These are phyloP conservation scores for Gleditsia sinensis DNA, from an alignment of 306 rosid species.

Conservation along the genomic window DNA sequence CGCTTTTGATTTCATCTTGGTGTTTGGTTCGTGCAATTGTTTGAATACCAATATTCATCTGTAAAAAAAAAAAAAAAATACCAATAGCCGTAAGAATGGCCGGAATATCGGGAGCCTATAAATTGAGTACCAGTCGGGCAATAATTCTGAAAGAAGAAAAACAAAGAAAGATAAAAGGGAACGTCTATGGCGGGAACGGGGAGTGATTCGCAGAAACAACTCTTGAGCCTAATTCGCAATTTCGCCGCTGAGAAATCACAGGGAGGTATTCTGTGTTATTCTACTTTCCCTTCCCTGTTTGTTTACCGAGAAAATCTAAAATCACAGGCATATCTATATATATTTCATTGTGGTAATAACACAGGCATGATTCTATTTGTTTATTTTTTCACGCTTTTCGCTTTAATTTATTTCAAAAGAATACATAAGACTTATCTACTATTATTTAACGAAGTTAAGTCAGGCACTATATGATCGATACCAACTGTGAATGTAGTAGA, in stretches of 20 bases:
- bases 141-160: not conserved
- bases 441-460: not conserved
- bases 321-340: too few species aligned
- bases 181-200: constrained; percentile 72
- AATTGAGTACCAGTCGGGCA: not conserved
- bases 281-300: not conserved
- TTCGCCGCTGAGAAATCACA: constrained; percentile 73
- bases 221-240: constrained; percentile 64
- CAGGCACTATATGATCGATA: not conserved
- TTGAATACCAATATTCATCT: too few species aligned
- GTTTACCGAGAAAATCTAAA: constrained; percentile 23
- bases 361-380: not conserved
- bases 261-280: constrained; percentile 61
- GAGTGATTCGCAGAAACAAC: constrained; percentile 62
- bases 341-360: too few species aligned
- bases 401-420: not conserved
- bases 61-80: too few species aligned
- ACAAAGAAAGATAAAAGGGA: not conserved
- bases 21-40: too few species aligned
- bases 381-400: not conserved
- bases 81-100: too few species aligned
- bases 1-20: too few species aligned
- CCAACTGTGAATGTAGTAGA: not conserved
- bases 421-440: not conserved
- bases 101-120: not conserved